Percentiles rank a stretch among this genome's conserved stretches.
These are phyloP conservation scores for Chenopodium album DNA, from an alignment of 148 eudicot genomes.

Conservation along the genomic window DNA sequence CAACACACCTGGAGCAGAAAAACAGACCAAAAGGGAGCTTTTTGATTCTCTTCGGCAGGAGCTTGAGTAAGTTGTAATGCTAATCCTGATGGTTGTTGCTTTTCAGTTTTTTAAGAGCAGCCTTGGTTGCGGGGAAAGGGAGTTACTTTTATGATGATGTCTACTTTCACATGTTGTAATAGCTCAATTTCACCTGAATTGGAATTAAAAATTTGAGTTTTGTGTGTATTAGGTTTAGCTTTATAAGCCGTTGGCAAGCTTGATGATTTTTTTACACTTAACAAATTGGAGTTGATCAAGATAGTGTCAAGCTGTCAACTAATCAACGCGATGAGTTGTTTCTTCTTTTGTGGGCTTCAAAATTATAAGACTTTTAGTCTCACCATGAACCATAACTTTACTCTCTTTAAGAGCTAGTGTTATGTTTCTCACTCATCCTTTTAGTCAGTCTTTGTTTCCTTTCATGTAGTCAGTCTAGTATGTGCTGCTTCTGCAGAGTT, in stretches of 20 bases:
- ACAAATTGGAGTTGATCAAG: neutral
- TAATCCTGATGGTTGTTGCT: constrained; percentile 22
- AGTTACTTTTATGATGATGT: neutral
- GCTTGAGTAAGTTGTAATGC: constrained; percentile 69
- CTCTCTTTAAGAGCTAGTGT: neutral
- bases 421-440: neutral
- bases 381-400: neutral
- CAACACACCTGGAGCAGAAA: constrained; percentile 94
- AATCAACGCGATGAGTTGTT: no score
- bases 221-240: neutral
- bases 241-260: neutral
- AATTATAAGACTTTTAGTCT: neutral
- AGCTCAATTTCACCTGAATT: neutral
- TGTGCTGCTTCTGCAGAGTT: neutral
- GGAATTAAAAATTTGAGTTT: neutral
- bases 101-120: neutral
- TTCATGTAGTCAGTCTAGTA: neutral
- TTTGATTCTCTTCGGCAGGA: constrained; percentile 97
- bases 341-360: neutral
- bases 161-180: neutral
- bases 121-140: neutral
- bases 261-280: neutral
- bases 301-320: no score
- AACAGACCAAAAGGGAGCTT: constrained; percentile 95
- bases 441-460: neutral